Base-by-base conservation (phyloP, 176 grass and related monocot species). In the Themeda triandra region DNA sequence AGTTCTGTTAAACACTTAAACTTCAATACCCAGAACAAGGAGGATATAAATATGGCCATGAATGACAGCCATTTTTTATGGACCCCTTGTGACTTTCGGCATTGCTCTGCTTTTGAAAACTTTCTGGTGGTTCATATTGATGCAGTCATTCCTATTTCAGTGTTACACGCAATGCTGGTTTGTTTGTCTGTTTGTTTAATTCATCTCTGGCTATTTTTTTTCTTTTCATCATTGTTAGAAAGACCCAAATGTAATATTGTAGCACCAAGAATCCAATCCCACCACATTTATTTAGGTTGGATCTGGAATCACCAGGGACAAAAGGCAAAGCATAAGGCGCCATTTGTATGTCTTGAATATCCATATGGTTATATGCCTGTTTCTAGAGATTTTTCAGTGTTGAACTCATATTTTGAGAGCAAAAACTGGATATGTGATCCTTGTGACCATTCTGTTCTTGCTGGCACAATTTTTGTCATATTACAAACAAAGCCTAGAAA, bases 161-260 rank as follows among this genome's bases (percentile, higher is more conserved):
- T 18, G 13, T 69, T 30, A 64, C 62, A 64, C 2, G 1, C 11
- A 41, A 13, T 72, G 33, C 15, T 66, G 10, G 70, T 81, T 32
- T 11, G 1, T 18, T 41, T 76, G 35, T 58, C 18, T 65, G 53
- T 31, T 76, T 77, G 69, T 85, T 76, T 89, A 77, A 21, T 82
- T 85, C 14, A 80, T 14, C 0, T 82, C 4, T 56, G 44, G 14
- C 15, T 27, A 82, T 86, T 77, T 62, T 86, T 77, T 62, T 88
- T 6, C 75, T 69, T 66, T 39, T 58, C 39, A 36, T 49, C 8
- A 69, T 30, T 75, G 11, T 32, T 18, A 74, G n/a, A 31, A 68
- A 75, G 42, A 18, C 7, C 10, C 5, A 51, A 17, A 39, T 81
- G 31, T 80, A 65, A 21, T n/a, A 9, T 49, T 80, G 19, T 51